Evolutionary conservation across 805 yeast genomes (phyloP), one percentile per base, ranked within the genome.

Genomic region (Hanseniaspora mollemarum): DNA sequence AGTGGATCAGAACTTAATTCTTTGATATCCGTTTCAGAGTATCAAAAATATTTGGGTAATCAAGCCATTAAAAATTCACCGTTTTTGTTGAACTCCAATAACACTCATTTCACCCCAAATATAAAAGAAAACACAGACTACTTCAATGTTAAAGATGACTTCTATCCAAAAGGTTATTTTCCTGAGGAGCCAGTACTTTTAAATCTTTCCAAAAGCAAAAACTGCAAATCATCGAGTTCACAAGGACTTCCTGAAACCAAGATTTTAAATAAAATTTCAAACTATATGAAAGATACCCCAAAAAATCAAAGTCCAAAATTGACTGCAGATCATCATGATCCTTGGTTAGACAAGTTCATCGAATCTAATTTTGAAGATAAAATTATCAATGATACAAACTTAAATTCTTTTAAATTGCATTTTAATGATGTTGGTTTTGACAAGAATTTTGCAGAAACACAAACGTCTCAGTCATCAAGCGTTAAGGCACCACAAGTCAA

Each of bases 271-370:
- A n/a, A n/a, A n/a, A n/a, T n/a, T n/a, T n/a, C n/a, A n/a, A n/a
- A n/a, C n/a, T n/a, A n/a, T n/a, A n/a, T n/a, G n/a, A n/a, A n/a
- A n/a, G n/a, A n/a, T n/a, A n/a, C 53, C 19, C 31, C 7, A 28
- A 12, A 28, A 28, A 28, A 28, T 8, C 31, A 28, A 28, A 28
- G 12, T 16, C 22, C 5, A 18, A 21, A 35, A 35, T 19, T 35
- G 7, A 46, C 55, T 25, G 55, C 61, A 3, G 43, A 39, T 15
- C 41, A 39, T 21, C 36, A 48, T 31, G 51, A 48, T 26, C 51
- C 77, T 53, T 81, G 90, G 88, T 66, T 83, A 15, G 72, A 77
- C 29, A 87, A 81, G 55, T 81, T 83, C 57, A 76, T 83, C 45
- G 77, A 71, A 50, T 76, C 84, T 1, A 84, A 87, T 5, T 72